These are phyloP conservation scores for Aspergillus avenaceus DNA, from an alignment of 495 filamentous ascomycete species.

Conservation along the genomic window DNA sequence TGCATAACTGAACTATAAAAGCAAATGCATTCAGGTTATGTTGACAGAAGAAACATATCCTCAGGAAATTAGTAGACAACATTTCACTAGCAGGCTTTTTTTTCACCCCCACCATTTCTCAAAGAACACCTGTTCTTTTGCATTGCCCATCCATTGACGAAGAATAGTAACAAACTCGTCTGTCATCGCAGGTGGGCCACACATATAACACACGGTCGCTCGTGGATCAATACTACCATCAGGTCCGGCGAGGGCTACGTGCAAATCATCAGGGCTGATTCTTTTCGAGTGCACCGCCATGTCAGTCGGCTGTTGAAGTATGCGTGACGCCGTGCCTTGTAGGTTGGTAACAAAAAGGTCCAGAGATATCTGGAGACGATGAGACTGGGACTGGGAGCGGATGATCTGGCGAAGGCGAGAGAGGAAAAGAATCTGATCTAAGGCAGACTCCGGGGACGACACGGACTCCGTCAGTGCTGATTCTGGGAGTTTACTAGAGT, in stretches of 20 bases:
- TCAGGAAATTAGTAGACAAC: no score
- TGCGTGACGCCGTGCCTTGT: constrained; percentile 1
- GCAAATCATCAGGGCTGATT: constrained; percentile 49
- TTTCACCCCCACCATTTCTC: constrained; percentile 80
- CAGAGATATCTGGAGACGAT: constrained; percentile 27
- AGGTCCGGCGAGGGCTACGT: constrained; percentile 36
- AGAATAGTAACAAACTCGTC: constrained; percentile 66
- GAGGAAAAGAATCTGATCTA: constrained; percentile 60
- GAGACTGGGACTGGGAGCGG: constrained; percentile 22
- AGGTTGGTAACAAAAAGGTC: constrained; percentile 39
- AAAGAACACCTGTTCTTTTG: constrained; percentile 57
- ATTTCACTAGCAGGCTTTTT: no score
- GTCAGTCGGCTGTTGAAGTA: constrained; percentile 14
- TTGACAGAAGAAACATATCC: no score
- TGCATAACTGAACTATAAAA: no score
- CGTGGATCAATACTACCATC: constrained; percentile 32
- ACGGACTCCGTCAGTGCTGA: constrained; percentile 29
- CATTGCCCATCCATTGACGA: constrained; percentile 47
- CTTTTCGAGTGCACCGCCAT: constrained; percentile 42
- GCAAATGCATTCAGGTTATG: no score
- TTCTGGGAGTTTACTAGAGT: constrained; percentile 38
- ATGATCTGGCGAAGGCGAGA: constrained; percentile 47
- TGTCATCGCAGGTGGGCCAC: constrained; percentile 76
- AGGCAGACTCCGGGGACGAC: not conserved
- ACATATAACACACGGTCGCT: constrained; percentile 66